Evolutionary conservation across 73 alveolate genomes (phyloP).

Genomic region (Paramecium bursaria): DNA sequence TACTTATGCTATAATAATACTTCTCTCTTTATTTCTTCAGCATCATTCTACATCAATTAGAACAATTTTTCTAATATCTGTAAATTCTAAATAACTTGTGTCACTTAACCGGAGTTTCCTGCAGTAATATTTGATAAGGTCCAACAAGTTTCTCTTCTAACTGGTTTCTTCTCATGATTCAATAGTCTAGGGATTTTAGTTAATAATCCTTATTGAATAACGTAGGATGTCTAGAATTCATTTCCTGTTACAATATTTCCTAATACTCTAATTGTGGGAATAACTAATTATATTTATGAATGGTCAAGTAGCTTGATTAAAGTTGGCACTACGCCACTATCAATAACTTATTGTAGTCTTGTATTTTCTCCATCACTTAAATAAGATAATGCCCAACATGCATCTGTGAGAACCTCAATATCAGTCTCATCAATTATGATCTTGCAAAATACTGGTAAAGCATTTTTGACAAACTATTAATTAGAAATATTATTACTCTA

Average conservation of each 20-base stretch:
- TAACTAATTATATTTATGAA: slow-evolving; percentile 73
- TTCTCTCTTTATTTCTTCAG: slow-evolving; percentile 86
- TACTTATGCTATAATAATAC: too few species aligned
- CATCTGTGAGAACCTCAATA: slow-evolving; percentile 94
- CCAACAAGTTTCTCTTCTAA: slow-evolving; percentile 97
- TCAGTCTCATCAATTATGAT: slow-evolving; percentile 80
- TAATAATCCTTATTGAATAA: slow-evolving; percentile 84
- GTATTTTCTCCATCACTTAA: slow-evolving; percentile 96
- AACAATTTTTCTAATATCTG: slow-evolving; percentile 74
- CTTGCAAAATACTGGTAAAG: slow-evolving; percentile 85
- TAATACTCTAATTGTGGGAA: slow-evolving; percentile 90
- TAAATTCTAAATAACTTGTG: slow-evolving; percentile 75
- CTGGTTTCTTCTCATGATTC: slow-evolving; percentile 77
- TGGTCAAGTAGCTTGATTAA: slow-evolving; percentile 84
- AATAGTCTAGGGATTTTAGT: slow-evolving; percentile 80
- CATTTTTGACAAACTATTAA: slow-evolving; percentile 72
- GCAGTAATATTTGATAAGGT: slow-evolving; percentile 94
- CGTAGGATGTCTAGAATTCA: slow-evolving; percentile 89
- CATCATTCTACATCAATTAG: slow-evolving; percentile 75
- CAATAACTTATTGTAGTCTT: slow-evolving; percentile 88
- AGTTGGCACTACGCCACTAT: slow-evolving; percentile 79
- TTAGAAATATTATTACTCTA: neutral
- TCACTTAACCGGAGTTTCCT: slow-evolving; percentile 87
- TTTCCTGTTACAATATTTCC: slow-evolving; percentile 96
- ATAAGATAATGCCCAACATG: slow-evolving; percentile 95